Evolutionary conservation across 2,329 filamentous ascomycete species (phyloP).

Genomic region (Akanthomyces lecanii): DNA sequence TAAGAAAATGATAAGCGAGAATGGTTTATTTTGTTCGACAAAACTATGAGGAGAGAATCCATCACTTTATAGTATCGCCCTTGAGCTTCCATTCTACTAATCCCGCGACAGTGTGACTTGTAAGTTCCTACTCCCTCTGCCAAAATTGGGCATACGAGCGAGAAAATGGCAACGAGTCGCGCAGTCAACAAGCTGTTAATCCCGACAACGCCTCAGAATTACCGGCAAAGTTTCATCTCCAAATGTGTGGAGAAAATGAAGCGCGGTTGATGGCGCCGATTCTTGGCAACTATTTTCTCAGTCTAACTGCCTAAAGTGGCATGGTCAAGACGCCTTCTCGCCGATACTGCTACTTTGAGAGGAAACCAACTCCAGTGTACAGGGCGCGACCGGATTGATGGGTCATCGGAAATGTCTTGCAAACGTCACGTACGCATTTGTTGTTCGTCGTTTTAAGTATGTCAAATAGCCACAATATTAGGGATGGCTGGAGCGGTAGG

Average conservation of each 20-base stretch:
- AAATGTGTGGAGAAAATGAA: constrained; percentile 1
- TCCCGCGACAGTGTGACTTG: not conserved
- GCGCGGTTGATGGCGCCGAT: not conserved
- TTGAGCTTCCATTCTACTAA: not conserved
- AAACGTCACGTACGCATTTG: no score
- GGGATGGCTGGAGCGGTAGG: no score
- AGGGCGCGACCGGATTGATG: no score
- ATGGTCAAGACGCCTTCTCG: not conserved
- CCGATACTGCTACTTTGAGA: not conserved
- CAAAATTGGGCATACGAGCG: not conserved
- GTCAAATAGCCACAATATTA: no score
- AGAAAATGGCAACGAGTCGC: not conserved
- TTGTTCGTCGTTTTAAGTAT: no score
- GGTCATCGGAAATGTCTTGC: no score
- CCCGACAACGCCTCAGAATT: not conserved
- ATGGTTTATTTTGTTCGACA: no score
- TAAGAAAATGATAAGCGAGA: not conserved
- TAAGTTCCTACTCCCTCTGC: not conserved
- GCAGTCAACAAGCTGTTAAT: no score
- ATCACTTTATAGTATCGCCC: not conserved
- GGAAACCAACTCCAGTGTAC: not conserved
- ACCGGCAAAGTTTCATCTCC: not conserved
- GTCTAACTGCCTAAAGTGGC: constrained; percentile 6
- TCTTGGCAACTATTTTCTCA: constrained; percentile 11
- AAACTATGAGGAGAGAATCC: no score